Base-by-base conservation (phyloP, 2,329 filamentous ascomycete genomes). In the Dothideomycetes sp. region DNA sequence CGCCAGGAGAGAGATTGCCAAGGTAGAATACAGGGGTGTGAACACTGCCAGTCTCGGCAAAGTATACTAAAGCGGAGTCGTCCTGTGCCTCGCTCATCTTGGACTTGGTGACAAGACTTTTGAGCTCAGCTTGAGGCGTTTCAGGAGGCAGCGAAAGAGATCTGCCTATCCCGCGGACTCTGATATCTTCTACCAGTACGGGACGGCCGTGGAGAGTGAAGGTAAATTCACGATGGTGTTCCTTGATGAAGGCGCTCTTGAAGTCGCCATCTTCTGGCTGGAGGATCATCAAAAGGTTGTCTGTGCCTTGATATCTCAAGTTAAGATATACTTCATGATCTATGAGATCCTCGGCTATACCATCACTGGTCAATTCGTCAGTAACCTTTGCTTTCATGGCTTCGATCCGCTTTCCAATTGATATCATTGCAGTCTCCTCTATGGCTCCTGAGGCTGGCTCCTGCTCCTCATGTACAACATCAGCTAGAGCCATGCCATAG, bases 401-500 rank as follows among this genome's bases (percentile, higher is more conserved):
- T 2, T 48, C 37, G 24, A 64, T 57, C 4, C 63, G 51, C 0
- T 37, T 40, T 1, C 47, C 22, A 43, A 86, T 81, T 1, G 87
- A 31, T 4, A 61, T 46, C 24, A 76, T 75, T 4, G 69, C 58
- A n/a, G n/a, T n/a, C 24, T 59, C 51, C 15, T 76, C 73, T 68
- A 67, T 68, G 68, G 75, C 4, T 66, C 64, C 45, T 0, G 70
- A 73, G 44, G 73, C 70, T 7, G 81, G 81, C 53, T 86, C 82
- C 53, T 94, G 86, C 14, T 79, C 72, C 60, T 94, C 87, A 45
- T 93, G 83, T 0, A 94, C 86, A 0, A 93, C 84, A 51, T 94
- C 86, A 7, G 86, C 86, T 5, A 94, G 64, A 1, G 85, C 84
- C 82, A 93, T 91, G 7, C 85, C 85, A 49, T 93, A 91, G 0